These are phyloP conservation scores for Coemansia biformis DNA, from an alignment of 192 early-diverging fungal species.

Conservation along the genomic window DNA sequence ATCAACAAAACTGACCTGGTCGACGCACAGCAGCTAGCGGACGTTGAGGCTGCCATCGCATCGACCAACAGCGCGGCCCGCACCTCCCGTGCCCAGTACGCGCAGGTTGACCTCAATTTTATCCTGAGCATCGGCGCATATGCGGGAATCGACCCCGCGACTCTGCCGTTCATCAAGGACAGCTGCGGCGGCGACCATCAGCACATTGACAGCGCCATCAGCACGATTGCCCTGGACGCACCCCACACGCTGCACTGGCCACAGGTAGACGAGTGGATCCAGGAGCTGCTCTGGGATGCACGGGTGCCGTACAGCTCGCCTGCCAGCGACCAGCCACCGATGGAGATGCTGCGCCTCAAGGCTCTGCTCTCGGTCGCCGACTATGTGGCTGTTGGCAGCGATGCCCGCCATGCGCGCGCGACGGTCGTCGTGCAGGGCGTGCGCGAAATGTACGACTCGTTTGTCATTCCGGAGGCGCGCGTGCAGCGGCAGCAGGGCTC, in stretches of 20 bases:
- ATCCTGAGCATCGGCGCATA: conserved; percentile 55
- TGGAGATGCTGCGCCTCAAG: conserved; percentile 59
- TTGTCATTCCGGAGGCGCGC: too few species aligned
- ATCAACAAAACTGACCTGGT: conserved; percentile 86
- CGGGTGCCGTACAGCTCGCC: conserved; percentile 35
- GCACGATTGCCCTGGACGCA: conserved; percentile 56
- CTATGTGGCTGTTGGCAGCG: conserved; percentile 31
- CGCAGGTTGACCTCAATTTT: conserved; percentile 47
- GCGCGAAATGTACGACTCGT: conserved; percentile 59
- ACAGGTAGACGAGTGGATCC: conserved; percentile 72
- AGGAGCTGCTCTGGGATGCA: conserved; percentile 62
- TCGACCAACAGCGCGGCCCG: conserved; percentile 39
- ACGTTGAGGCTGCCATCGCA: conserved; percentile 36
- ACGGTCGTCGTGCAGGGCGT: conserved; percentile 60
- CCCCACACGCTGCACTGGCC: conserved; percentile 48
- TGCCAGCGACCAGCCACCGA: not conserved
- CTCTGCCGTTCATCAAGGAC: conserved; percentile 3
- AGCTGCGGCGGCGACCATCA: conserved; percentile 14
- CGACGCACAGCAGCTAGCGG: conserved; percentile 26
- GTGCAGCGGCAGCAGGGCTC: too few species aligned
- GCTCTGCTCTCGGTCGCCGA: conserved; percentile 47
- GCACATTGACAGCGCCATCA: conserved; percentile 42
- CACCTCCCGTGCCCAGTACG: conserved; percentile 11
- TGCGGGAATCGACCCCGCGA: conserved; percentile 22
- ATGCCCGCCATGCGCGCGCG: conserved; percentile 8